phyloP scores from a whole-genome alignment of 148 eudicot genomes.

The Diospyros kaki region DNA sequence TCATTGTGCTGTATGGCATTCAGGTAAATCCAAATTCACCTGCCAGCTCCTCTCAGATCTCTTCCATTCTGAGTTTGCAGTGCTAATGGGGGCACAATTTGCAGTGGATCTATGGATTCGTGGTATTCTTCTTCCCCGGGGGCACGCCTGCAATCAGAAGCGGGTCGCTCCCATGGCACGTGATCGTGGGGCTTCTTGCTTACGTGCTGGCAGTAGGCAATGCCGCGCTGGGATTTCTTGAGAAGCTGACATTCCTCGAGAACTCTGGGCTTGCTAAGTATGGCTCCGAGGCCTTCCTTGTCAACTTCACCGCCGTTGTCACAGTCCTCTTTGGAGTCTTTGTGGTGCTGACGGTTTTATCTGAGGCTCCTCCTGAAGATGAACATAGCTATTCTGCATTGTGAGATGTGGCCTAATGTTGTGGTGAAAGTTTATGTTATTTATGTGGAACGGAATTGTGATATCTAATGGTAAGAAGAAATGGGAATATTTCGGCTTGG shows the following conservation, averaged over 20 bases:
- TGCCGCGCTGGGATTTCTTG: conserved; percentile 72
- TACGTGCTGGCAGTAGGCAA: conserved; percentile 66
- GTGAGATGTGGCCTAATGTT: conserved; percentile 4
- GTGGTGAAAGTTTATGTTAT: too few species aligned
- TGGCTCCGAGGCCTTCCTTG: conserved; percentile 77
- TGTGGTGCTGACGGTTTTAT: conserved; percentile 56
- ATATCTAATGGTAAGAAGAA: too few species aligned
- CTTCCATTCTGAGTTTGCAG: neutral
- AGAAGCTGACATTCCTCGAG: conserved; percentile 92
- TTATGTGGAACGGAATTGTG: too few species aligned
- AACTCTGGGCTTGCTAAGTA: conserved; percentile 56
- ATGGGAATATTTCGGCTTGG: too few species aligned
- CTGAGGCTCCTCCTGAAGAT: conserved; percentile 47
- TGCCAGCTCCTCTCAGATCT: neutral
- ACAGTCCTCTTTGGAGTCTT: conserved; percentile 57
- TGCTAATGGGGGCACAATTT: conserved; percentile 6
- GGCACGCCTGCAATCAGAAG: conserved; percentile 52
- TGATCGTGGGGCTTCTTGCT: conserved; percentile 58
- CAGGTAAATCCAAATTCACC: conserved; percentile 44
- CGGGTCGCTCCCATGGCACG: conserved; percentile 82
- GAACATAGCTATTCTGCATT: conserved; percentile 57
- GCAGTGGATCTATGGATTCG: conserved; percentile 85
- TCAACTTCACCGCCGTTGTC: conserved; percentile 87
- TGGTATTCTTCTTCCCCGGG: conserved; percentile 79
- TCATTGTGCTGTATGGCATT: conserved; percentile 65